Evolutionary conservation across 2,329 filamentous ascomycete species (phyloP), one percentile per base, ranked within the genome.

Genomic region (Cryphonectria radicalis): DNA sequence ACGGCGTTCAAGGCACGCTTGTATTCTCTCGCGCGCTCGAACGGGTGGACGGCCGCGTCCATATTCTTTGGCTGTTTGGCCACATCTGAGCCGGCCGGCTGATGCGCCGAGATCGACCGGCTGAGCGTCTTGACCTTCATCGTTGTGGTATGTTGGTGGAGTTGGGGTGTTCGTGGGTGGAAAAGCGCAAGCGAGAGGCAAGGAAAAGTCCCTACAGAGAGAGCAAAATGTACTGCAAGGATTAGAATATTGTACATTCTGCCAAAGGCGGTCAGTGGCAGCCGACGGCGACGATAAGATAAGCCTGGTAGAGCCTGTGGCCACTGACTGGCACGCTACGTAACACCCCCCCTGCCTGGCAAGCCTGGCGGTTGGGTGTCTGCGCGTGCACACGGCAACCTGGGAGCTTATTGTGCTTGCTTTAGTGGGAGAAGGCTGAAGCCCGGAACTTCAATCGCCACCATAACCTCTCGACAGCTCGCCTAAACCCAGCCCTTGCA

Each of bases 11-110:
- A 81, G 10, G 86, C 86, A 69, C 86, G 80, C 67, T 91, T 93
- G 79, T 94, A 95, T 83, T 97, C 95, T 81, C 94, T 87, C 63
- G 95, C 95, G 77, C 94, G 88, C 82, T 97, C 94, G 82, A 98
- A 97, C 2, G 93, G 95, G 82, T 97, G 94, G 72, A 95, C 88
- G 59, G 93, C 91, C 40, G 95, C 92, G 82, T 97, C 93, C 69
- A 78, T 75, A 35, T 79, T 79, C 43, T 71, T 74, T 17, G 73
- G 73, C 50, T 76, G 76, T 28, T 77, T 77, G 59, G 77, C 76
- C 50, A 76, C 77, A 72, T 78, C 76, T 25, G 77, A 76, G 68
- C 78, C 78, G 13, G 77, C 76, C 43, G 77, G 75, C 67, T 78
- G 77, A 46, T 78, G 75, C 53, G 77, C 75, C 73, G 77, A 72